Conservation (phyloP, 768 basidiomycete species). For the Xerocomellus dryophilus region DNA sequence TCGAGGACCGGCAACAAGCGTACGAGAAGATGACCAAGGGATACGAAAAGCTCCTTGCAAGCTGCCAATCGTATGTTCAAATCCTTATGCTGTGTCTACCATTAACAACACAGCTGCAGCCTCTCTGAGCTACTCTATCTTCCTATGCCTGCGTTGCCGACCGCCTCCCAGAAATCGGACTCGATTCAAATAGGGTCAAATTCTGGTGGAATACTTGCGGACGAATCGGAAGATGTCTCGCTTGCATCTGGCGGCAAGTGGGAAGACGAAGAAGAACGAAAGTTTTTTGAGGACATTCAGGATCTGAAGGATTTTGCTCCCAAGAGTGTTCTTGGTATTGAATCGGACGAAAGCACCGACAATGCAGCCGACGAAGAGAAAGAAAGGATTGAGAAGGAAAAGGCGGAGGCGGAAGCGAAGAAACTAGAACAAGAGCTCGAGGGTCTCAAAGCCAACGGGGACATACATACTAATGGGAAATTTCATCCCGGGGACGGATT, state of each 20-base stretch:
- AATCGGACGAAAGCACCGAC: conserved; percentile 38
- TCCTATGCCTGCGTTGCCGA: conserved; percentile 79
- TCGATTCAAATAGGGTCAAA: conserved; percentile 74
- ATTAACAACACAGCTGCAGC: conserved; percentile 38
- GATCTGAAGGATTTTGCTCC: conserved; percentile 94
- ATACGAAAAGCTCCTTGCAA: conserved; percentile 87
- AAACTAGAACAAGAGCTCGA: conserved; percentile 79
- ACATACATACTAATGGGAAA: conserved; percentile 20
- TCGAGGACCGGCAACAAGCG: conserved; percentile 97
- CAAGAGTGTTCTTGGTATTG: conserved; percentile 76
- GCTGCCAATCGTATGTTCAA: conserved; percentile 74
- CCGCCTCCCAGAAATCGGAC: conserved; percentile 73
- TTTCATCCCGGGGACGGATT: conserved; percentile 1
- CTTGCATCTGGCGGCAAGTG: conserved; percentile 75
- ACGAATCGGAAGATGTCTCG: conserved; percentile 55
- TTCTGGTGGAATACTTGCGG: conserved; percentile 40
- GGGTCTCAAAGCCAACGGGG: conserved; percentile 47
- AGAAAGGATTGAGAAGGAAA: conserved; percentile 53
- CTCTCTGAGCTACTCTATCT: conserved; percentile 89
- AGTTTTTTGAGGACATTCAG: conserved; percentile 90
- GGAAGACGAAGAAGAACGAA: conserved; percentile 96
- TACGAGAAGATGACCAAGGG: conserved; percentile 98
- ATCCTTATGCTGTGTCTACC: neutral
- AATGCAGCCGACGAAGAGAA: conserved; percentile 43
- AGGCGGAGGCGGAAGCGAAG: conserved; percentile 60